Conservation (phyloP, 2,329 filamentous ascomycete species). For the Calcarisporium arbuscula region DNA sequence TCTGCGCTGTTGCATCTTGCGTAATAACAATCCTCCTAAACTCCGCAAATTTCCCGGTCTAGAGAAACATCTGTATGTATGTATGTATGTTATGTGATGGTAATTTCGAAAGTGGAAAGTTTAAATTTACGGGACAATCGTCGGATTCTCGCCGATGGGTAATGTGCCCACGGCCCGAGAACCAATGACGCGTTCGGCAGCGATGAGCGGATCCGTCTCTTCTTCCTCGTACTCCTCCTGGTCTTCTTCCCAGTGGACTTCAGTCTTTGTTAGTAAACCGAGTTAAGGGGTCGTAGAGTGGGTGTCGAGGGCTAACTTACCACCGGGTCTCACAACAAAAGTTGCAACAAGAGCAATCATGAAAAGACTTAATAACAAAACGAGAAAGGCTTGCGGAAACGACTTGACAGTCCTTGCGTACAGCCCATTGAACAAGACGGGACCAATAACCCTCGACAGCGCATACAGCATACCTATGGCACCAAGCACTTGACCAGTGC, state of each 20-base stretch:
- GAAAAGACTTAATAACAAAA: slow-evolving; percentile 64
- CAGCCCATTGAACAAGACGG: slow-evolving; percentile 77
- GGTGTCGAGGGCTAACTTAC: slow-evolving; percentile 49
- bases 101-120: too few species aligned
- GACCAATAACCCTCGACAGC: slow-evolving; percentile 69
- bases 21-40: too few species aligned
- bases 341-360: slow-evolving; percentile 57
- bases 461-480: slow-evolving; percentile 83
- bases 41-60: too few species aligned
- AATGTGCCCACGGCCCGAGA: background rate
- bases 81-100: too few species aligned
- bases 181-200: too few species aligned
- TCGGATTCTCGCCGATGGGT: background rate
- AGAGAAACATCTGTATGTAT: too few species aligned
- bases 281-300: background rate
- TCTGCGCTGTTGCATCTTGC: too few species aligned
- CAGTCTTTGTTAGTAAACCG: slow-evolving; percentile 11
- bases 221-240: slow-evolving; percentile 17
- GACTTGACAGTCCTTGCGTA: slow-evolving; percentile 74
- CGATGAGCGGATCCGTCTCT: too few species aligned
- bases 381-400: slow-evolving; percentile 78
- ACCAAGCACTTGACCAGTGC: slow-evolving; percentile 80
- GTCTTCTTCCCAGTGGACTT: slow-evolving; percentile 28
- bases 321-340: slow-evolving; percentile 65
- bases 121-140: too few species aligned